These are phyloP conservation scores for Plasmodium sp. DNA, from an alignment of 169 alveolate species.

Conservation along the genomic window DNA sequence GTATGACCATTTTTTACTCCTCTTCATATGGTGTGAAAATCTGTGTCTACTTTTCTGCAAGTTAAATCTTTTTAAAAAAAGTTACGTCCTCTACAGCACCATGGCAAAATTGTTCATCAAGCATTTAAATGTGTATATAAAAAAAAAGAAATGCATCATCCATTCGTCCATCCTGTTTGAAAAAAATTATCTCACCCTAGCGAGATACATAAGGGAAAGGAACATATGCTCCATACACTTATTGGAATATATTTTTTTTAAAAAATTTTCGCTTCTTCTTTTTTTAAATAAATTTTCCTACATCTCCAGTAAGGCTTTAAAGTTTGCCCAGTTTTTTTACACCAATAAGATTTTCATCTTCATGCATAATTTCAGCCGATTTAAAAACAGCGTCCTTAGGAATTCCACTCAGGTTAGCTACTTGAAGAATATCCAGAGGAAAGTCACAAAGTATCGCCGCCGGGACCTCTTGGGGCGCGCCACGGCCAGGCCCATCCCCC, in stretches of 20 bases:
- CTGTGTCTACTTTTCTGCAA: slow-evolving; percentile 22
- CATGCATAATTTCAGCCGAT: slow-evolving; percentile 59
- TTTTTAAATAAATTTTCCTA: slow-evolving; percentile 63
- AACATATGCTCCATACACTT: slow-evolving; percentile 62
- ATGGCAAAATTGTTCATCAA: slow-evolving; percentile 35
- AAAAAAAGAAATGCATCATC: slow-evolving; percentile 65
- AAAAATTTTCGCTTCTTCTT: slow-evolving; percentile 45
- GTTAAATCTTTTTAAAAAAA: slow-evolving; percentile 53
- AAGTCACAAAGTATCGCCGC: slow-evolving; percentile 20
- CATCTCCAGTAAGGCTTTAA: slow-evolving; percentile 61
- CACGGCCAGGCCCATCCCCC: not conserved
- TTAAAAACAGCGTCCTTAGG: slow-evolving; percentile 22
- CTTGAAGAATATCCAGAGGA: slow-evolving; percentile 37
- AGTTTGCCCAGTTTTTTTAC: slow-evolving; percentile 58
- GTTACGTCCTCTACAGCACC: slow-evolving; percentile 32
- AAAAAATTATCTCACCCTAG: slow-evolving; percentile 59
- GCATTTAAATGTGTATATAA: slow-evolving; percentile 34
- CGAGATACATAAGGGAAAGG: slow-evolving; percentile 65
- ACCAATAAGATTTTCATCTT: slow-evolving; percentile 54
- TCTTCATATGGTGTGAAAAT: slow-evolving; percentile 64
- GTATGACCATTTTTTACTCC: slow-evolving; percentile 50
- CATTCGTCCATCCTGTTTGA: slow-evolving; percentile 66
- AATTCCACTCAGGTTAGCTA: slow-evolving; percentile 6
- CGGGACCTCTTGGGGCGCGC: not conserved
- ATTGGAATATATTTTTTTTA: slow-evolving; percentile 68